Evolutionary conservation across 2,329 filamentous ascomycete species (phyloP).

Genomic region (Arthrobotrys pseudoclavata): DNA sequence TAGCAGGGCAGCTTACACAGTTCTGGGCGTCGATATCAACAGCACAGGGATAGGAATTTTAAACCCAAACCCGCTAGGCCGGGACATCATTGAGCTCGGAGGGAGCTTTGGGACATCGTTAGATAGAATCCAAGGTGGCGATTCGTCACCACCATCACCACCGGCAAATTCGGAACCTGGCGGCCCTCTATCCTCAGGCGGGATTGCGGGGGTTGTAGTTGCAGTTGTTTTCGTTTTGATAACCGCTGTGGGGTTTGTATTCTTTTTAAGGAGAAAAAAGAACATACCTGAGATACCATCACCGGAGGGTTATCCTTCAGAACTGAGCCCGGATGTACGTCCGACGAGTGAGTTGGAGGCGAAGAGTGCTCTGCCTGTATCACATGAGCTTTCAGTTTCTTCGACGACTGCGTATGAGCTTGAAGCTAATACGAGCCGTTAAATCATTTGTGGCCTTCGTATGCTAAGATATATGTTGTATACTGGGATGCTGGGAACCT

Average conservation of each 20-base stretch:
- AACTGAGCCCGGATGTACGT: constrained; percentile 8
- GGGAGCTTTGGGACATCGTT: constrained; percentile 11
- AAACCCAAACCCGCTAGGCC: not conserved
- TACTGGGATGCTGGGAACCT: too few species aligned
- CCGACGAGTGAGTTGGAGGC: constrained; percentile 16
- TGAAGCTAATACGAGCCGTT: not conserved
- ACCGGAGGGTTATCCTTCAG: not conserved
- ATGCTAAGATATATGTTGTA: too few species aligned
- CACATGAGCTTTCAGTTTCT: constrained; percentile 1
- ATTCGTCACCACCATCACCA: not conserved
- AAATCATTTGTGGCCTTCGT: not conserved
- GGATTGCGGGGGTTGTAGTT: constrained; percentile 11
- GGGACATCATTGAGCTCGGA: constrained; percentile 25
- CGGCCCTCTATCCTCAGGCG: not conserved
- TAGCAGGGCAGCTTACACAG: constrained; percentile 16
- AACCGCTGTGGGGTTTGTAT: not conserved
- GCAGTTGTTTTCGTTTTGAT: constrained; percentile 4
- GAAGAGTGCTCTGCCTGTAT: not conserved
- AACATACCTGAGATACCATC: constrained; percentile 20
- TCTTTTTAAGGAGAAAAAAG: not conserved
- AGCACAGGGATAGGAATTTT: constrained; percentile 2
- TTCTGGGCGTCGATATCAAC: constrained; percentile 4
- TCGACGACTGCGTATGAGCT: not conserved
- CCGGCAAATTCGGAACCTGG: not conserved
- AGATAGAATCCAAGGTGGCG: not conserved